These are phyloP conservation scores for Blechomonas ayalai DNA, from an alignment of 208 protist species.

Conservation along the genomic window DNA sequence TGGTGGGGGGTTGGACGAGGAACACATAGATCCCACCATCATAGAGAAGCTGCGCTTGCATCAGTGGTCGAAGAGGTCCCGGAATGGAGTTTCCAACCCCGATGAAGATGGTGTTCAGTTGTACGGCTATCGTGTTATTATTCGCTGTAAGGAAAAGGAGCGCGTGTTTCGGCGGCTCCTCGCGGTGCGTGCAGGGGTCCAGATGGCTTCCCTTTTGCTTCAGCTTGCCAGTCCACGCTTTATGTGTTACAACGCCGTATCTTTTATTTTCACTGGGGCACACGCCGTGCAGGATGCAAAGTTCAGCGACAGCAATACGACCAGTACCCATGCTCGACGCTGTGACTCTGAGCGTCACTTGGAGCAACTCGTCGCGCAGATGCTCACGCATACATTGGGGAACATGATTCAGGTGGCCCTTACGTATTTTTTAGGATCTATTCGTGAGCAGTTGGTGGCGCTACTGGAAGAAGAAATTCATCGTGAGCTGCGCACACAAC, in stretches of 20 bases:
- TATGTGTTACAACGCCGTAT: too few species aligned
- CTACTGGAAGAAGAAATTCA: constrained; percentile 18
- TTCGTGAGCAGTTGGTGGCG: not conserved
- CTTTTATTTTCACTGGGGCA: too few species aligned
- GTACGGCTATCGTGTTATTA: constrained; percentile 1
- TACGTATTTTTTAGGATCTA: not conserved
- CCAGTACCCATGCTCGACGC: too few species aligned
- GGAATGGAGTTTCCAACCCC: not conserved
- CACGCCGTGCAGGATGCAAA: not conserved
- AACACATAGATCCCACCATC: not conserved
- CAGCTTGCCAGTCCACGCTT: too few species aligned
- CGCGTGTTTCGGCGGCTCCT: too few species aligned
- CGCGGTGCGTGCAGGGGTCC: too few species aligned
- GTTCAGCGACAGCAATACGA: not conserved
- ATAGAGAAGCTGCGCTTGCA: not conserved
- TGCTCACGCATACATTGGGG: not conserved
- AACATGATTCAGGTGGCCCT: constrained; percentile 1
- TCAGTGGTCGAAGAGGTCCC: not conserved
- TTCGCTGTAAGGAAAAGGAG: too few species aligned
- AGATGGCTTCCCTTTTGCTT: too few species aligned
- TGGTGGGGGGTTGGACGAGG: not conserved
- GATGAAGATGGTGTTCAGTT: not conserved
- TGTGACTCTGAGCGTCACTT: constrained; percentile 4
- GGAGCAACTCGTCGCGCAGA: constrained; percentile 11
- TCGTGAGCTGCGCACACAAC: constrained; percentile 13